These are phyloP conservation scores for Aspergillus fischeri DNA, from an alignment of 2,329 filamentous ascomycete genomes.

Conservation along the genomic window DNA sequence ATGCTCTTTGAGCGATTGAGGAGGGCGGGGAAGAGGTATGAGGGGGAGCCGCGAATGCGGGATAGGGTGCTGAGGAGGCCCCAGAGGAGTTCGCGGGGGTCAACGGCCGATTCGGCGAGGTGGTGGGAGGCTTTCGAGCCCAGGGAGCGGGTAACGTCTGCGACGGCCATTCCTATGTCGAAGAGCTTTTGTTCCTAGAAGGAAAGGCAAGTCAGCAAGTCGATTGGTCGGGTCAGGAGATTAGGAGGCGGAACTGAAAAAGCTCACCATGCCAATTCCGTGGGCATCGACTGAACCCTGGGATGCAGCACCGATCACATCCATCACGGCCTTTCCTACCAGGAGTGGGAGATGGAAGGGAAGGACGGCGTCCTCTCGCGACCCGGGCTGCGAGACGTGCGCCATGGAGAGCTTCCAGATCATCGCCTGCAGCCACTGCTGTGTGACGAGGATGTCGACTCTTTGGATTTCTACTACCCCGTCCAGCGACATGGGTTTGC, in stretches of 20 bases:
- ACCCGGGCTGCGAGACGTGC: slow-evolving; percentile 57
- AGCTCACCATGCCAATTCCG: slow-evolving; percentile 66
- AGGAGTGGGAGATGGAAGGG: slow-evolving; percentile 63
- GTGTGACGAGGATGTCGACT: slow-evolving; percentile 64
- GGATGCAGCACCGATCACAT: slow-evolving; percentile 69
- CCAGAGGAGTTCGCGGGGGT: slow-evolving; percentile 36
- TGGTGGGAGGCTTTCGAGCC: slow-evolving; percentile 23
- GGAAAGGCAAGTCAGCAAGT: background rate
- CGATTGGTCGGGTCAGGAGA: background rate
- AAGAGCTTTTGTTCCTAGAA: slow-evolving; percentile 37
- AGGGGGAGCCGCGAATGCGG: slow-evolving; percentile 37
- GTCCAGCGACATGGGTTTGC: slow-evolving; percentile 53
- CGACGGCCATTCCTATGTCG: slow-evolving; percentile 31
- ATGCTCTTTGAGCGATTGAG: slow-evolving; percentile 29
- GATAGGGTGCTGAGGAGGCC: slow-evolving; percentile 36
- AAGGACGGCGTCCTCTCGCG: slow-evolving; percentile 53
- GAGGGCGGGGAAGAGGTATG: slow-evolving; percentile 32
- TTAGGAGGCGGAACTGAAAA: background rate
- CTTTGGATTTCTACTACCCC: slow-evolving; percentile 61
- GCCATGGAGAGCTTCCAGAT: slow-evolving; percentile 70
- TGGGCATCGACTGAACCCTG: slow-evolving; percentile 71
- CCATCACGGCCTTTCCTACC: slow-evolving; percentile 59
- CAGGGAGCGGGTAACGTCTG: slow-evolving; percentile 32
- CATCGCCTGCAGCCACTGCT: slow-evolving; percentile 68
- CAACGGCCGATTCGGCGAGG: slow-evolving; percentile 28